Evolutionary conservation across 2,329 filamentous ascomycete genomes (phyloP), one percentile per base, ranked within the genome.

Genomic region (Fusarium pseudoanthophilum): DNA sequence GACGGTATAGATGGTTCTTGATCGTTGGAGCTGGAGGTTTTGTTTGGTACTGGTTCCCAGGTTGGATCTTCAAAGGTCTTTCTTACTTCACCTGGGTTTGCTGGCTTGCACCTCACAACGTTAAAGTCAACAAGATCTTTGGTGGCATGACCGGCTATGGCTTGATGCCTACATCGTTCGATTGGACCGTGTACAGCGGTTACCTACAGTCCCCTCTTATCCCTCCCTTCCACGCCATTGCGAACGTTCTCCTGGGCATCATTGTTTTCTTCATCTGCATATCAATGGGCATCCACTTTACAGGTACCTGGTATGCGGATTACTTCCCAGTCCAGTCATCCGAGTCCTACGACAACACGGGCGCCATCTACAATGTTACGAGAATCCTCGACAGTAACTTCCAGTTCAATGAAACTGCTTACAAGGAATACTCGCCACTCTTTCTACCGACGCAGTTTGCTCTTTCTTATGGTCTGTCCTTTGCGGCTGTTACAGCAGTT

Each of bases 401-500:
- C 61, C 84, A 87, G n/a, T 88, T 93, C 66, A 87, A 92, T 78
- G 85, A 87, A 74, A 85, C 84, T 6, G 88, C 88, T 20, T 93
- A 93, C 80, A 83, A 87, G 69, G 83, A 84, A 28, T 92, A 93
- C 79, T 92, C 91, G 26, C 91, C 91, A 4, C 84, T 92, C 8
- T 92, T 88, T 76, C 83, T 93, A 26, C 86, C 89, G 5, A 87
- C 90, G 0, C 90, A 91, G 67, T 93, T 89, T 67, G 86, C 87
- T 5, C 79, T 90, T 42, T 82, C 84, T 13, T 90, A 93, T 74
- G 91, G 90, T 4, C 82, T 92, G 16, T 89, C 89, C 0, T 93
- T 93, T 77, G 91, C 91, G n/a, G 89, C 90, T 28, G 86, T 92
- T 34, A 86, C 89, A 0, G 88, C 90, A 15, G 89, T 90, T 64